Percentiles rank a stretch among this genome's conserved stretches.
Evolutionary conservation across 2,329 filamentous ascomycete species (phyloP).

Genomic region (Colletotrichum costaricense): DNA sequence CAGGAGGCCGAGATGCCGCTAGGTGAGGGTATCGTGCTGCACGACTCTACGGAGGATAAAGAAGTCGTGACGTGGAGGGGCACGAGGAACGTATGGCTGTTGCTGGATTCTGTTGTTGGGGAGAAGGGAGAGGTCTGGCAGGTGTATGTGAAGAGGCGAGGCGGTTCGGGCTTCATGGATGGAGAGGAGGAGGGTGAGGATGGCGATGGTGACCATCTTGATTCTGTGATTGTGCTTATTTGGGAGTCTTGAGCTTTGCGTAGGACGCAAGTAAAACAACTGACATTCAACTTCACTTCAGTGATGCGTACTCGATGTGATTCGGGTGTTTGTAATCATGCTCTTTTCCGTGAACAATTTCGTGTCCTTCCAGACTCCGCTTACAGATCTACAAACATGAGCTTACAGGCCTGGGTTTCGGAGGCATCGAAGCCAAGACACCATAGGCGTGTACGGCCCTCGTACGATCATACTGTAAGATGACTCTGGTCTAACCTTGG

Average conservation of each 20-base stretch:
- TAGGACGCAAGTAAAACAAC: too few relatives aligned
- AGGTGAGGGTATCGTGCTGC: slow-evolving; percentile 46
- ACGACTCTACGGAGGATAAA: slow-evolving; percentile 42
- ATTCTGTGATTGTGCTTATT: slow-evolving; percentile 54
- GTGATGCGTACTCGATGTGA: neutral
- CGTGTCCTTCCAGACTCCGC: neutral
- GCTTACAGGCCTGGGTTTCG: too few relatives aligned
- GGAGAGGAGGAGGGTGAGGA: slow-evolving; percentile 36
- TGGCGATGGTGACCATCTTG: slow-evolving; percentile 43
- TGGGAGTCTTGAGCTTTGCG: slow-evolving; percentile 45
- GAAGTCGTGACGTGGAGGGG: slow-evolving; percentile 50
- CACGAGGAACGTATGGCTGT: slow-evolving; percentile 50
- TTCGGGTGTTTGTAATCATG: neutral
- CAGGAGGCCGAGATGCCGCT: slow-evolving; percentile 35
- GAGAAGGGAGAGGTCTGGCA: slow-evolving; percentile 56
- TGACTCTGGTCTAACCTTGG: too few relatives aligned
- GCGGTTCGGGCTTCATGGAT: slow-evolving; percentile 4
- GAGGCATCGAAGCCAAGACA: too few relatives aligned
- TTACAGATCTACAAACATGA: too few relatives aligned
- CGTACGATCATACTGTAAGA: too few relatives aligned
- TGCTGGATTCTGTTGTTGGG: slow-evolving; percentile 52
- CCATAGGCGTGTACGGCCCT: too few relatives aligned
- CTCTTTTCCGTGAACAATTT: neutral
- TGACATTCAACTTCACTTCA: neutral
- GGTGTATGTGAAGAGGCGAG: slow-evolving; percentile 53